phyloP scores from a whole-genome alignment of 305 asterid genomes.

The Solanum aculeatissimum region DNA sequence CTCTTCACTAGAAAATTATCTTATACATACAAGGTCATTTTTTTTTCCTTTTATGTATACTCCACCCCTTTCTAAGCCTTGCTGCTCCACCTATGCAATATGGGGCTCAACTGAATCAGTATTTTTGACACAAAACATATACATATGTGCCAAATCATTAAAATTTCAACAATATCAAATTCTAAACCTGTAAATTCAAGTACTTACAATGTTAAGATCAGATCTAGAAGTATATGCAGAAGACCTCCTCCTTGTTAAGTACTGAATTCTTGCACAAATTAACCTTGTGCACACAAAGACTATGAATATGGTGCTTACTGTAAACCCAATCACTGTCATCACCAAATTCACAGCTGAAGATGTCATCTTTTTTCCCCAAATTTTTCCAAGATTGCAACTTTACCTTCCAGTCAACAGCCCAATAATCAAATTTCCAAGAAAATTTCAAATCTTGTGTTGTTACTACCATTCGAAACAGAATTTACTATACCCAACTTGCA shows the following conservation, averaged over 20 bases:
- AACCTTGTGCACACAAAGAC: slow-evolving; percentile 87
- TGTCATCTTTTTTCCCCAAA: slow-evolving; percentile 17
- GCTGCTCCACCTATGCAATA: neutral
- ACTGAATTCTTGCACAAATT: slow-evolving; percentile 72
- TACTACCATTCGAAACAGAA: neutral
- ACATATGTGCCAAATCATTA: neutral
- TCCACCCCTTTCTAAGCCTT: neutral
- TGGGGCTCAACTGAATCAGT: neutral
- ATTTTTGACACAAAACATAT: neutral
- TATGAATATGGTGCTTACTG: slow-evolving; percentile 67
- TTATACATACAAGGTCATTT: neutral
- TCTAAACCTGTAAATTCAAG: neutral
- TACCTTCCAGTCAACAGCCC: neutral
- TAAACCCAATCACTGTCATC: slow-evolving; percentile 94
- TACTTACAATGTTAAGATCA: slow-evolving; percentile 63
- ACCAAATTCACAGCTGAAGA: slow-evolving; percentile 65
- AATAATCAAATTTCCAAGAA: neutral
- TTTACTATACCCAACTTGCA: neutral
- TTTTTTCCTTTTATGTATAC: neutral
- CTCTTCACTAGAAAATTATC: neutral
- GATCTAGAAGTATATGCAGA: slow-evolving; percentile 48
- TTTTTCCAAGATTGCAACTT: neutral
- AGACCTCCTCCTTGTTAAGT: slow-evolving; percentile 48
- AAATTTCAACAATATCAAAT: neutral
- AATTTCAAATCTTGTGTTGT: neutral